Evolutionary conservation across 148 eudicot species (phyloP).

Genomic region (Rhododendron griersonianum): DNA sequence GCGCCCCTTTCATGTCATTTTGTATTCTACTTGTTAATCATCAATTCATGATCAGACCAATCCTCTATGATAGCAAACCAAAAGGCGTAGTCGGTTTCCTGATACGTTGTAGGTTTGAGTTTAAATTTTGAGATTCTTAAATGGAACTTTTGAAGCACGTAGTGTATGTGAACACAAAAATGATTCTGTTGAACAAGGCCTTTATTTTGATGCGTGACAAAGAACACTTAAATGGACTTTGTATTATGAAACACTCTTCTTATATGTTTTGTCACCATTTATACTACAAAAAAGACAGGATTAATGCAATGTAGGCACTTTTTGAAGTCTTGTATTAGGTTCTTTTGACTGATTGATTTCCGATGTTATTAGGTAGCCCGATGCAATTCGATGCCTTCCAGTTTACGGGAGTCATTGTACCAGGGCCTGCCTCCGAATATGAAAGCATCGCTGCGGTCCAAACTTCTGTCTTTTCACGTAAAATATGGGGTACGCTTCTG

Average conservation of each 20-base stretch:
- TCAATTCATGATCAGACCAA: not conserved
- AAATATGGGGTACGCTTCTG: slow-evolving; percentile 50
- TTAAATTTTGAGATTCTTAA: not conserved
- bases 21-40: not conserved
- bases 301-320: not conserved
- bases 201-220: not conserved
- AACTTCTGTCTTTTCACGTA: slow-evolving; percentile 51
- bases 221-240: not conserved
- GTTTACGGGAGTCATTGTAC: slow-evolving; percentile 63
- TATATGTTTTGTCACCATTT: not conserved
- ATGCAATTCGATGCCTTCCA: slow-evolving; percentile 50
- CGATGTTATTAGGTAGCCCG: slow-evolving; percentile 59
- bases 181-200: not conserved
- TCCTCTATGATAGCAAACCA: not conserved
- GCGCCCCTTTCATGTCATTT: not conserved
- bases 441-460: slow-evolving; percentile 62
- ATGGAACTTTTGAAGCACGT: not conserved
- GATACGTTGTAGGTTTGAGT: not conserved
- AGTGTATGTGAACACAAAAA: not conserved
- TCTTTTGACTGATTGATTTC: not conserved
- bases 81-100: not conserved
- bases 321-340: not conserved
- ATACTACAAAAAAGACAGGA: not conserved
- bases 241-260: not conserved
- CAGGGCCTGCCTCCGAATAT: slow-evolving; percentile 75